phyloP scores from a whole-genome alignment of 1,284 basidiomycete genomes.

The Stereum hirsutum region DNA sequence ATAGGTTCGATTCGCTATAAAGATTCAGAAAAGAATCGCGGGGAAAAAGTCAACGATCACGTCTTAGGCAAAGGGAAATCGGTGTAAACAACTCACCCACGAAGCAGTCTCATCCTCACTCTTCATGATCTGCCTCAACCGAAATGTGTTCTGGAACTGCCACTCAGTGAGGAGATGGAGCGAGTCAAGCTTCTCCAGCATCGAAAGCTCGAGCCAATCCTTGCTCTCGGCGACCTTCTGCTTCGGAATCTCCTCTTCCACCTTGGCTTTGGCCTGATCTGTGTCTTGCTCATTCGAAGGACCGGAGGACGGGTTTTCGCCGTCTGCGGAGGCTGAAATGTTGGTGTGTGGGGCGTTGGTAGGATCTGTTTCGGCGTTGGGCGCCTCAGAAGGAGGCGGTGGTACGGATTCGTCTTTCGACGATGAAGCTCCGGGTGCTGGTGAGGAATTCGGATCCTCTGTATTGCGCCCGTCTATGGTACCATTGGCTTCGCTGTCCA shows the following conservation, averaged over 20 bases:
- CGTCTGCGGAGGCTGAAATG: slow-evolving; percentile 1
- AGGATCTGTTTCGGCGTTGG: background rate
- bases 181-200: slow-evolving; percentile 71
- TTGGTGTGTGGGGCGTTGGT: no score
- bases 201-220: slow-evolving; percentile 63
- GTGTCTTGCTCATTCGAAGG: slow-evolving; percentile 10
- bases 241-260: slow-evolving; percentile 21
- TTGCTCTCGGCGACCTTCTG: no score
- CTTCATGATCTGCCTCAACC: slow-evolving; percentile 64
- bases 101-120: slow-evolving; percentile 64
- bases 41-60: background rate
- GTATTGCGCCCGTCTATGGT: background rate
- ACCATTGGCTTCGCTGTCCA: background rate
- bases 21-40: background rate
- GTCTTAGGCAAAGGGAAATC: background rate
- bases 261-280: slow-evolving; percentile 3
- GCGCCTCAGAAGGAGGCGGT: background rate
- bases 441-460: no score
- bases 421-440: no score
- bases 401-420: background rate
- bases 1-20: slow-evolving; percentile 76
- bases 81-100: slow-evolving; percentile 56
- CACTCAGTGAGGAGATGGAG: slow-evolving; percentile 67
- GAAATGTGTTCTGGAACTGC: slow-evolving; percentile 70
- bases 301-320: slow-evolving; percentile 5